Evolutionary conservation across 768 basidiomycete genomes (phyloP).

Genomic region (Filobasidium floriforme): DNA sequence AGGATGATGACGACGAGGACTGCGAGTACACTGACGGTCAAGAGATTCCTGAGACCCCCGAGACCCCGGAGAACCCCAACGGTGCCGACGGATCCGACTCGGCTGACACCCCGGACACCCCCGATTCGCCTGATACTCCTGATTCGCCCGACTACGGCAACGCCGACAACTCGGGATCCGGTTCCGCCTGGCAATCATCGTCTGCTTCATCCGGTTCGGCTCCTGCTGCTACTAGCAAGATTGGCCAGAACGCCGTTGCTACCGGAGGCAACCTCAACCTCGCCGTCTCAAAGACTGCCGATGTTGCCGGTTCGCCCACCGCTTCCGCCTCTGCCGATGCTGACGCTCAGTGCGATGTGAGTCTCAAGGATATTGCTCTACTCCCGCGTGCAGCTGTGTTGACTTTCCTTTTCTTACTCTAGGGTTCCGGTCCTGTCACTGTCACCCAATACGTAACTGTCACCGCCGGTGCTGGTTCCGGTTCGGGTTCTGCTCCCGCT

Average conservation of each 20-base stretch:
- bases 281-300: not conserved
- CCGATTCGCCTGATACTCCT: not conserved
- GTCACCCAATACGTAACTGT: constrained; percentile 16
- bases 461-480: constrained; percentile 8
- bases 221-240: constrained; percentile 1
- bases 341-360: constrained; percentile 10
- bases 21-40: constrained; percentile 9
- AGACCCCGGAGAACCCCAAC: not conserved
- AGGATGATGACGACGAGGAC: constrained; percentile 5
- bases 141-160: not conserved
- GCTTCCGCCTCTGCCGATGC: constrained; percentile 11
- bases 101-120: not conserved
- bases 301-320: constrained; percentile 7
- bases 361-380: not conserved
- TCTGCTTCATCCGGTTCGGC: not conserved
- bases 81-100: constrained; percentile 8
- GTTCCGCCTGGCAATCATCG: constrained; percentile 11
- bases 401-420: not conserved
- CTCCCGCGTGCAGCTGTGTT: not conserved
- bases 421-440: constrained; percentile 1
- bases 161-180: not conserved
- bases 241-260: constrained; percentile 12
- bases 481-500: not conserved
- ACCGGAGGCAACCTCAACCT: not conserved
- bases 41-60: constrained; percentile 7